These are phyloP conservation scores for Pythium volutum DNA, from an alignment of 352 stramenopile species.

Conservation along the genomic window DNA sequence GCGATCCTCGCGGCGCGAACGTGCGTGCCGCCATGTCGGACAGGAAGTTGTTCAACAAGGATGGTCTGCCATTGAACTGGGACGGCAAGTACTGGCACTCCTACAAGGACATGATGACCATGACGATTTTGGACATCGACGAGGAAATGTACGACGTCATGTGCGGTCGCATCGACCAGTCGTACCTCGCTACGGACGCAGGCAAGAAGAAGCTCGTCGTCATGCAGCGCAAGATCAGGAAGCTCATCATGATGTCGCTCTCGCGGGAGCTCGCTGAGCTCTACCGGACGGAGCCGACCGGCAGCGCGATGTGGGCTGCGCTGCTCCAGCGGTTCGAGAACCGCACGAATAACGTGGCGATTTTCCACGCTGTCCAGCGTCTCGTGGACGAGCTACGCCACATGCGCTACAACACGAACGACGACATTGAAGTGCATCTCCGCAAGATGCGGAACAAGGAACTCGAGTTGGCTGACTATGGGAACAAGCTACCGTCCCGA, in stretches of 20 bases:
- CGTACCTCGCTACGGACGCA: not conserved
- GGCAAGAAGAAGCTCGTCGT: not conserved
- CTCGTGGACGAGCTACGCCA: not conserved
- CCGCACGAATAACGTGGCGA: not conserved
- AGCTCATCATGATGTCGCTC: conserved; percentile 11
- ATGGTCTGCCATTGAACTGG: conserved; percentile 10
- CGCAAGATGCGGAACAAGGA: not conserved
- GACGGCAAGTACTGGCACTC: conserved; percentile 9
- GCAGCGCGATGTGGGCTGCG: not conserved
- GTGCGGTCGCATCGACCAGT: not conserved
- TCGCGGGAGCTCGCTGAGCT: not conserved
- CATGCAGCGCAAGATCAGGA: not conserved
- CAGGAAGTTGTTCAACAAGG: conserved; percentile 11
- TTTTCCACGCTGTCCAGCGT: not conserved
- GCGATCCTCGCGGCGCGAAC: not conserved
- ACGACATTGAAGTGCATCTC: conserved; percentile 1
- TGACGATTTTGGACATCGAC: conserved; percentile 3
- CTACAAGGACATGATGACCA: not conserved
- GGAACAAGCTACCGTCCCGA: not conserved
- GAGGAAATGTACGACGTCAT: not conserved
- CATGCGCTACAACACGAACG: not conserved
- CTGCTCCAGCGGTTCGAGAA: not conserved
- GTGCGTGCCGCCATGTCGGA: not conserved
- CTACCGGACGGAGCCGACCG: not conserved
- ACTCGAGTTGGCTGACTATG: not conserved